These are phyloP conservation scores for Aspergillus coremiiformis DNA, from an alignment of 495 filamentous ascomycete species.

Conservation along the genomic window DNA sequence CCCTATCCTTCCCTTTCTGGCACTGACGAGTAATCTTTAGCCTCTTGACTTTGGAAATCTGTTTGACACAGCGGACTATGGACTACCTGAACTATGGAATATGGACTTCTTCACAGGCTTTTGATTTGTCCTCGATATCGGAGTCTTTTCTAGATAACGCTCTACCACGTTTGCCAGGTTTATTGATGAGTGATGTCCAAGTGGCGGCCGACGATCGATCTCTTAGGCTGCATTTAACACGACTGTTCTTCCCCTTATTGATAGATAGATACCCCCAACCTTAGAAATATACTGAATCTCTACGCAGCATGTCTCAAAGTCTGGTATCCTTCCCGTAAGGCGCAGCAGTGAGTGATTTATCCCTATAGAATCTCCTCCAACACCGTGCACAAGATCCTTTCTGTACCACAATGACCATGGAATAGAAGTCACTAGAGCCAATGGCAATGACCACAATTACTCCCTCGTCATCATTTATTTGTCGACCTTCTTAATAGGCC, in stretches of 20 bases:
- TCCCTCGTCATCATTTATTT: not conserved
- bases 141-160: not conserved
- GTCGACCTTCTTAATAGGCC: not conserved
- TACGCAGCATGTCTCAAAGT: not conserved
- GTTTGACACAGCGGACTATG: constrained; percentile 26
- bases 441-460: not conserved
- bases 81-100: constrained; percentile 27
- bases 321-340: not conserved
- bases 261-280: not conserved
- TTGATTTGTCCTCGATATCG: not conserved
- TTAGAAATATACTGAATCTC: not conserved
- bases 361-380: too few relatives aligned
- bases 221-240: too few relatives aligned
- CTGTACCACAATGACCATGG: not conserved
- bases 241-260: too few relatives aligned
- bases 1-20: not conserved
- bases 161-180: not conserved
- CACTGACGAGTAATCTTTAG: constrained; percentile 18
- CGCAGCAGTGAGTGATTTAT: too few relatives aligned
- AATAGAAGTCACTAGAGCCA: not conserved
- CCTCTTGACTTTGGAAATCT: constrained; percentile 30
- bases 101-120: constrained; percentile 18
- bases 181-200: not conserved
- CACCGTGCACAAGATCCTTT: too few relatives aligned
- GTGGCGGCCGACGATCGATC: not conserved